Percentiles rank a stretch among this genome's conserved stretches.
Evolutionary conservation across 805 yeast genomes (phyloP).

Genomic region (Lipomyces spencermartinsiae): DNA sequence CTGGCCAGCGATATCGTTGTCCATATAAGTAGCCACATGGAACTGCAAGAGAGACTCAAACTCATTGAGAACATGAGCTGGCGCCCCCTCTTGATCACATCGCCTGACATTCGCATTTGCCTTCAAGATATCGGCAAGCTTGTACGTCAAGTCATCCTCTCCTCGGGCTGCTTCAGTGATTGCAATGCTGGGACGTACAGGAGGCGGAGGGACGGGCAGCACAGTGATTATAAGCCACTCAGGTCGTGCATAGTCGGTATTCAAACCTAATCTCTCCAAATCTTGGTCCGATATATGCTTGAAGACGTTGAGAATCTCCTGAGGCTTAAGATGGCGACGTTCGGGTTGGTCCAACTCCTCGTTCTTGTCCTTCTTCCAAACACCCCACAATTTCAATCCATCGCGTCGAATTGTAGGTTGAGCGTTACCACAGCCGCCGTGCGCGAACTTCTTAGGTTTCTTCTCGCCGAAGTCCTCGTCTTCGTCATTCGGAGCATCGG

Average conservation of each 20-base stretch:
- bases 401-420: constrained; percentile 97
- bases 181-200: constrained; percentile 98
- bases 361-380: constrained; percentile 91
- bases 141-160: constrained; percentile 98
- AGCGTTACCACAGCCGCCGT: constrained; percentile 98
- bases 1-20: constrained; percentile 99
- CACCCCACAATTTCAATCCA: constrained; percentile 94
- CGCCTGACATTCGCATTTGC: constrained; percentile 98
- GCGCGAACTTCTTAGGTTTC: constrained; percentile 56
- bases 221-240: constrained; percentile 98
- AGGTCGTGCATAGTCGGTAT: constrained; percentile 96
- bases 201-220: constrained; percentile 99
- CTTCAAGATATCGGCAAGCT: constrained; percentile 93
- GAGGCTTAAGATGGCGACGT: constrained; percentile 82
- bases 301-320: constrained; percentile 89
- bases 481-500: constrained; percentile 69
- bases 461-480: constrained; percentile 55
- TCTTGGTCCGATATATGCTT: constrained; percentile 89
- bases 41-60: constrained; percentile 94
- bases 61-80: constrained; percentile 96
- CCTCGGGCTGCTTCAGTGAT: constrained; percentile 98
- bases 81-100: constrained; percentile 97
- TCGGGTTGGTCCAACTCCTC: constrained; percentile 92
- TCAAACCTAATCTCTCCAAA: constrained; percentile 81
- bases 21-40: constrained; percentile 99